Percentiles rank a stretch among this genome's conserved stretches.
Evolutionary conservation across 805 yeast genomes (phyloP).

Genomic region (Suhomyces kilbournensis): DNA sequence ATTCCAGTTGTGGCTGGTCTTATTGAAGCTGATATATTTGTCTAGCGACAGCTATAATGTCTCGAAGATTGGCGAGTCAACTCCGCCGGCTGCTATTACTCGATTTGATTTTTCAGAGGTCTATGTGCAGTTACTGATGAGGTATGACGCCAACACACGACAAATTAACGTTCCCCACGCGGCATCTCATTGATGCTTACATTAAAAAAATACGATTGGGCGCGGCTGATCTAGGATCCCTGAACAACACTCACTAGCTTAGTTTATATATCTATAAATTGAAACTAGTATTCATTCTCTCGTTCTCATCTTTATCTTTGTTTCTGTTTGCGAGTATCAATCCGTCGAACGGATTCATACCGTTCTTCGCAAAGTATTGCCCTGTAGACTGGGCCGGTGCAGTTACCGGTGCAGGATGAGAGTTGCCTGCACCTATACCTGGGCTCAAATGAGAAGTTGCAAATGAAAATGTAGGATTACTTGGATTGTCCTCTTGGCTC

Average conservation of each 20-base stretch:
- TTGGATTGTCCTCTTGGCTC: neutral
- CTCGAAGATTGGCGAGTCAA: neutral
- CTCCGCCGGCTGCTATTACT: neutral
- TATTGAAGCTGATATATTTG: neutral
- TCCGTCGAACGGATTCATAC: slow-evolving; percentile 40
- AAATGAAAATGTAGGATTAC: slow-evolving; percentile 12
- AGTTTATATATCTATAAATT: slow-evolving; percentile 1
- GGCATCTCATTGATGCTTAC: neutral
- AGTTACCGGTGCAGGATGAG: slow-evolving; percentile 11
- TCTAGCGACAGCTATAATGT: neutral
- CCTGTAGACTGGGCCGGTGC: slow-evolving; percentile 34
- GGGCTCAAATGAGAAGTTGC: slow-evolving; percentile 15
- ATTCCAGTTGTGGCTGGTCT: neutral
- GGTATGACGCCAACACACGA: neutral
- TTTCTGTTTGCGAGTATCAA: slow-evolving; percentile 25
- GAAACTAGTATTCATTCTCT: slow-evolving; percentile 3
- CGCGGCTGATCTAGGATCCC: neutral
- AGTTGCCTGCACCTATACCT: neutral
- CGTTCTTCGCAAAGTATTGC: slow-evolving; percentile 33
- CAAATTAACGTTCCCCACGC: neutral
- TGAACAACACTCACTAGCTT: neutral
- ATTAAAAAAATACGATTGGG: neutral
- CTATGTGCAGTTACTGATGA: neutral
- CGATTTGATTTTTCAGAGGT: neutral
- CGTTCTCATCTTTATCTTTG: slow-evolving; percentile 4